Conservation (phyloP, 345 rosid species). For the Limnanthes douglasii region DNA sequence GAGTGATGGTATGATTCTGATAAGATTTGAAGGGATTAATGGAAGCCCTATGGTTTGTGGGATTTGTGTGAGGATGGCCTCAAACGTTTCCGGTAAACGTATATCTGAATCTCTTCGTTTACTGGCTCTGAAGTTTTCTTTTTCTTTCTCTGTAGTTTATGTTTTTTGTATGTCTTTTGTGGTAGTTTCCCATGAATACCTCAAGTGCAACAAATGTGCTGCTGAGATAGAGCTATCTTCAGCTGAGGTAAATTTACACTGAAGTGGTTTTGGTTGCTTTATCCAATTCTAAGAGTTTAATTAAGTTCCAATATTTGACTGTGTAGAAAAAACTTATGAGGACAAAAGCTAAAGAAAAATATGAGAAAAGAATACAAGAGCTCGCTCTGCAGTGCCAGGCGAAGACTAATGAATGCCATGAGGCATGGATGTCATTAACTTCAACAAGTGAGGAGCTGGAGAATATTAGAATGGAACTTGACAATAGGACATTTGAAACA, state of each 20-base stretch:
- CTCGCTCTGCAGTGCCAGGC: constrained; percentile 48
- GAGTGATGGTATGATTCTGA: constrained; percentile 41
- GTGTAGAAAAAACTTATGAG: constrained; percentile 69
- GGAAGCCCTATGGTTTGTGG: constrained; percentile 79
- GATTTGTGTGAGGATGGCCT: constrained; percentile 69
- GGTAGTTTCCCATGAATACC: constrained; percentile 30
- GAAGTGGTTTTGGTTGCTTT: constrained; percentile 5
- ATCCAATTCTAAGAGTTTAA: not conserved
- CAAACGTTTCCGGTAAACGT: constrained; percentile 40
- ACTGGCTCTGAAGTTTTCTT: no score
- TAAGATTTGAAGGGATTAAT: constrained; percentile 59
- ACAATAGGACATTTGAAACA: constrained; percentile 50
- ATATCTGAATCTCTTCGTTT: no score
- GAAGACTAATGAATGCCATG: constrained; percentile 84
- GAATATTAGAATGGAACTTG: constrained; percentile 84
- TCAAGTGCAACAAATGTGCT: constrained; percentile 61
- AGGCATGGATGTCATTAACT: constrained; percentile 95
- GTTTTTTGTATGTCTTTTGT: no score
- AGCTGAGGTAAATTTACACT: constrained; percentile 34
- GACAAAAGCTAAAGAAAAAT: constrained; percentile 54
- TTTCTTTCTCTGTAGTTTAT: no score
- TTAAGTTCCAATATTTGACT: constrained; percentile 3
- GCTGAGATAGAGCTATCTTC: constrained; percentile 63
- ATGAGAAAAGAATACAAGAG: constrained; percentile 76
- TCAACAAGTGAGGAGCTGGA: constrained; percentile 68